Percentiles rank a stretch among this genome's conserved stretches.
Conservation (phyloP, 2,329 filamentous ascomycete species). For the Xylariaceae sp. region DNA sequence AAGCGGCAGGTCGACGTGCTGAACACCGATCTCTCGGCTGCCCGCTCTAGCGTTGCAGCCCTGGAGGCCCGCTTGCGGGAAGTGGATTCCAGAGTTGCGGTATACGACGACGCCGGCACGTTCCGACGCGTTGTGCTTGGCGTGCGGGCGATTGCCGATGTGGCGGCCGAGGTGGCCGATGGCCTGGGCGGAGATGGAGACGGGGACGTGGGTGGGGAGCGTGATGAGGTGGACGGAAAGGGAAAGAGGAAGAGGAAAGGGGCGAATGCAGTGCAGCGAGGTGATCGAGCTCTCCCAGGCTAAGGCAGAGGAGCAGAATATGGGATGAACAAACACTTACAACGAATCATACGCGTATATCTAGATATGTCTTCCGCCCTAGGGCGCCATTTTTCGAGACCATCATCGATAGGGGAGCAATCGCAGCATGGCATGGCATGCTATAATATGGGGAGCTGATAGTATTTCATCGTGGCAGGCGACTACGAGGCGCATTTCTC, state of each 20-base stretch:
- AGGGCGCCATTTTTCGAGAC: no score
- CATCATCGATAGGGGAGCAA: no score
- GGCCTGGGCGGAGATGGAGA: neutral
- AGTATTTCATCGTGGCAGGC: no score
- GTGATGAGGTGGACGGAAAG: neutral
- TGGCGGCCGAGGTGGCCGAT: neutral
- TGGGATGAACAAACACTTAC: no score
- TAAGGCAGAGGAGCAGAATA: no score
- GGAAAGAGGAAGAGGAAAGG: neutral
- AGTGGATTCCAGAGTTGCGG: constrained; percentile 1
- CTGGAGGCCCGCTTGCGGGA: constrained; percentile 7
- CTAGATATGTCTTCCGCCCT: no score
- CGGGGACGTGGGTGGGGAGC: no score
- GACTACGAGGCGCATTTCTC: no score
- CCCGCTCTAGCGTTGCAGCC: neutral
- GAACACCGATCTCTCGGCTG: constrained; percentile 2
- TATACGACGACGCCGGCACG: neutral
- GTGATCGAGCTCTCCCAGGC: no score
- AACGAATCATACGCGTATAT: no score
- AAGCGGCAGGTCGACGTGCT: neutral
- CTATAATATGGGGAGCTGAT: no score
- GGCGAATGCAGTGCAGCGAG: neutral
- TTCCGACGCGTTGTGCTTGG: constrained; percentile 1
- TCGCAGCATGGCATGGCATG: no score
- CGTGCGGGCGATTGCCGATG: constrained; percentile 2